A percentile compares a stretch with the other conserved stretches of the same genome.
These are phyloP conservation scores for Leishmania lainsoni DNA, from an alignment of 208 protist species.

Conservation along the genomic window DNA sequence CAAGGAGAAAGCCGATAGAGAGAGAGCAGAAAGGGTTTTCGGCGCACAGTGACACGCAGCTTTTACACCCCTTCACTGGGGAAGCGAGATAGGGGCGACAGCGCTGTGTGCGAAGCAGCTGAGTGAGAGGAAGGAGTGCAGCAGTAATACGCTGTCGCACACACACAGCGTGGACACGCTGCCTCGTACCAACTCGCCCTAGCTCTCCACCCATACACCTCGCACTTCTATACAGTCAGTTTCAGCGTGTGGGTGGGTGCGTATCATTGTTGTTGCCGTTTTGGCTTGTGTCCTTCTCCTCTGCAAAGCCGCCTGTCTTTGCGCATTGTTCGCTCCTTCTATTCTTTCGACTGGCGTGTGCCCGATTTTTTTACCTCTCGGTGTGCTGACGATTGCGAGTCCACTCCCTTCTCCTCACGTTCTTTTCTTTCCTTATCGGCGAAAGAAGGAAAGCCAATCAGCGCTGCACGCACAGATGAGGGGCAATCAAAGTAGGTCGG, in stretches of 20 bases:
- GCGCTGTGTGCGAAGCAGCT: not conserved
- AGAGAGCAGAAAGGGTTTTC: not conserved
- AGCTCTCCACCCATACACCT: not conserved
- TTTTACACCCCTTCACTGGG: not conserved
- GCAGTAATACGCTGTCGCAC: not conserved
- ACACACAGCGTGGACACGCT: not conserved
- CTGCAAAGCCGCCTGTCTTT: not conserved
- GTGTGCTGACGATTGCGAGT: not conserved
- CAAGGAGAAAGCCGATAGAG: not conserved
- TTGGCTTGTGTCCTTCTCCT: not conserved
- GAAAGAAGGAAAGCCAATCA: not conserved
- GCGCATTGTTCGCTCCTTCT: not conserved
- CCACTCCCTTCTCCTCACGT: not conserved
- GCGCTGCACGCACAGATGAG: not conserved
- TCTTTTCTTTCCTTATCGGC: conserved; percentile 3
- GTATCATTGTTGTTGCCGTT: not conserved
- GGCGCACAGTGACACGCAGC: not conserved
- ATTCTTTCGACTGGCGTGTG: not conserved
- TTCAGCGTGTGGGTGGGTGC: not conserved
- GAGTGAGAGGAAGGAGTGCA: not conserved
- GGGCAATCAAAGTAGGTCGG: not conserved
- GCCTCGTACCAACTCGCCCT: not conserved
- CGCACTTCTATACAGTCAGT: not conserved
- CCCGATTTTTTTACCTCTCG: not conserved
- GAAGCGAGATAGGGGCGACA: not conserved